Evolutionary conservation across 2,329 filamentous ascomycete species (phyloP), one percentile per base, ranked within the genome.

Genomic region (Fusarium concolor): DNA sequence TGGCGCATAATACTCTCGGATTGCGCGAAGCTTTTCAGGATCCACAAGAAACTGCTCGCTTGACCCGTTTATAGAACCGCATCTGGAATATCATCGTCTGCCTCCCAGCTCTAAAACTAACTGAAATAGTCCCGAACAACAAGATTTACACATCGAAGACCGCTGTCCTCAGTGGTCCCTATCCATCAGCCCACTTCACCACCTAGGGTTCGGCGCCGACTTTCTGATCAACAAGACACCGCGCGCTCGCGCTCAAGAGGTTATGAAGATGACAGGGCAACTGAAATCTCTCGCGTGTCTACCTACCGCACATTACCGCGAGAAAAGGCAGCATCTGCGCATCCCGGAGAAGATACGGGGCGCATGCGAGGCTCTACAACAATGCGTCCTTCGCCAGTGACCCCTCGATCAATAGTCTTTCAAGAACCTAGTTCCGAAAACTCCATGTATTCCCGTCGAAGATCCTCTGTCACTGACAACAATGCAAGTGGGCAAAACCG

Each of bases 151-250:
- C 82, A 85, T 67, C 83, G 85, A 41, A 83, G 86, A 11, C 86
- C 86, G 7, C 78, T 87, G 10, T 89, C 87, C 12, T 81, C 84
- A 9, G 82, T 81, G 24, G 76, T 86, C 18, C 80, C 84, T 17
- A 77, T 84, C 18, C 80, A 84, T 63, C 81, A 84, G 45, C 79
- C 82, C 18, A 76, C 79, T 9, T 87, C 86, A 2, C 86, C 86
- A 44, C 83, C 86, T 17, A 81, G 80, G 45, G 67, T 86, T 26
- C 77, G 78, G 56, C 84, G 86, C 37, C 85, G 87, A 24, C 79
- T 88, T 38, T 89, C 87, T 4, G 87, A 89, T 54, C 85, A 86
- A 70, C 83, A 85, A 65, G 85, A 87, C 38, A 81, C 78, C 14
- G 77, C 76, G 66, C 74, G 69, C 46, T 65, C 69, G 53, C 79